A percentile compares a stretch with the other conserved stretches of the same genome.
Evolutionary conservation across 192 early-diverging fungal genomes (phyloP).

Genomic region (Rhizoclosmatium globosum): DNA sequence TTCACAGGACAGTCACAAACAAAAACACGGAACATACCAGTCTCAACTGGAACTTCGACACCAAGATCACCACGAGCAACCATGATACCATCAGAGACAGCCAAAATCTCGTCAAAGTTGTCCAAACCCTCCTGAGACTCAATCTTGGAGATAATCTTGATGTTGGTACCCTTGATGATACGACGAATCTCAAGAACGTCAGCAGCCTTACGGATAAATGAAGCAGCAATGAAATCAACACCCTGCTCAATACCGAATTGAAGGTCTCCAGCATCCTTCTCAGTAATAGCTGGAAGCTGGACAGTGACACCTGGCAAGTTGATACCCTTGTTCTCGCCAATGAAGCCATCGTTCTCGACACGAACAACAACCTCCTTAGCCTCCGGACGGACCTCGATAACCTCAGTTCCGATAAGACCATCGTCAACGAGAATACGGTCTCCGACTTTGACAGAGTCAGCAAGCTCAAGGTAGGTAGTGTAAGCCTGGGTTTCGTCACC

Average conservation of each 20-base stretch:
- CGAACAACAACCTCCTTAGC: slow-evolving; percentile 49
- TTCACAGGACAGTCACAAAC: neutral
- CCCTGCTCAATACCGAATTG: slow-evolving; percentile 92
- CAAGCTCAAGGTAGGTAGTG: slow-evolving; percentile 57
- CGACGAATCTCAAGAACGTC: slow-evolving; percentile 90
- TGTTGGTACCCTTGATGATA: slow-evolving; percentile 80
- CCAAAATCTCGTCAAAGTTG: slow-evolving; percentile 98
- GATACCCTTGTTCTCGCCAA: slow-evolving; percentile 94
- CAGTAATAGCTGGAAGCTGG: slow-evolving; percentile 94
- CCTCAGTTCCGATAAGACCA: slow-evolving; percentile 60
- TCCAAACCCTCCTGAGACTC: slow-evolving; percentile 97
- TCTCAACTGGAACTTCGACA: slow-evolving; percentile 94
- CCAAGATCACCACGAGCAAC: slow-evolving; percentile 98
- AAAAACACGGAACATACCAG: slow-evolving; percentile 50
- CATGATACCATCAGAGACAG: slow-evolving; percentile 96
- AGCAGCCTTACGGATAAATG: slow-evolving; percentile 92
- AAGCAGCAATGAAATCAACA: slow-evolving; percentile 95
- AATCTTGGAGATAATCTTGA: slow-evolving; percentile 98
- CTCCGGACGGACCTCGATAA: slow-evolving; percentile 41
- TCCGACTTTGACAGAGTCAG: slow-evolving; percentile 50
- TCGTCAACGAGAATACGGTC: slow-evolving; percentile 63
- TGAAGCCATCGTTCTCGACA: slow-evolving; percentile 84
- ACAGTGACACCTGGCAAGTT: slow-evolving; percentile 92
- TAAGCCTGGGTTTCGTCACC: slow-evolving; percentile 60
- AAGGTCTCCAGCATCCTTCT: slow-evolving; percentile 92